phyloP scores from a whole-genome alignment of 805 yeast genomes.

The Saccharomycopsis synnaedendra region DNA sequence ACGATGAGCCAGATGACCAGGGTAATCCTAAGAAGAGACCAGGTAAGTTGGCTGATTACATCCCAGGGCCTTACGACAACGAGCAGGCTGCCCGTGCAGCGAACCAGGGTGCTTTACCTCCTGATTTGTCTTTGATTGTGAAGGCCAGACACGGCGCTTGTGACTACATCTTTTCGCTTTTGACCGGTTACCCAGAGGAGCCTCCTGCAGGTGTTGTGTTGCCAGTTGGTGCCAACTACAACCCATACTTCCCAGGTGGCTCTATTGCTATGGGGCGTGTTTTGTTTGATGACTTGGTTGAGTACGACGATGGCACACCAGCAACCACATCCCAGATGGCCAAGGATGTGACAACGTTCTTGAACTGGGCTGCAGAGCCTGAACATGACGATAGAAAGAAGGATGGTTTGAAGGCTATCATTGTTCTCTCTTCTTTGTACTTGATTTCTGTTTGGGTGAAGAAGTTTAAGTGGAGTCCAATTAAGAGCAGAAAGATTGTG shows the following conservation, averaged over 20 bases:
- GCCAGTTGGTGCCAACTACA: conserved; percentile 93
- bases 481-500: conserved; percentile 88
- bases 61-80: conserved; percentile 93
- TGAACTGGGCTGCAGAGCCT: conserved; percentile 98
- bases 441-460: conserved; percentile 82
- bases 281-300: conserved; percentile 92
- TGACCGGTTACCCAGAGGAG: conserved; percentile 98
- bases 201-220: conserved; percentile 94
- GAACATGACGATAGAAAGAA: conserved; percentile 98
- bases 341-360: conserved; percentile 90
- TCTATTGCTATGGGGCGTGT: conserved; percentile 99
- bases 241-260: conserved; percentile 99
- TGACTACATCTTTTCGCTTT: conserved; percentile 87
- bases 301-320: conserved; percentile 98
- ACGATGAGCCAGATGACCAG: conserved; percentile 96
- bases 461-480: conserved; percentile 96
- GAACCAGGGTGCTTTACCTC: conserved; percentile 98
- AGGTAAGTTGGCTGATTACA: conserved; percentile 92
- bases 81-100: conserved; percentile 99
- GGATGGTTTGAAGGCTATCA: conserved; percentile 86
- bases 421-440: conserved; percentile 69
- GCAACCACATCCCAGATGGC: conserved; percentile 99
- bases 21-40: conserved; percentile 92
- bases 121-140: conserved; percentile 92
- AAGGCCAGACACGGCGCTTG: conserved; percentile 98